Conservation (phyloP, 345 rosid species). For the Pistacia atlantica region DNA sequence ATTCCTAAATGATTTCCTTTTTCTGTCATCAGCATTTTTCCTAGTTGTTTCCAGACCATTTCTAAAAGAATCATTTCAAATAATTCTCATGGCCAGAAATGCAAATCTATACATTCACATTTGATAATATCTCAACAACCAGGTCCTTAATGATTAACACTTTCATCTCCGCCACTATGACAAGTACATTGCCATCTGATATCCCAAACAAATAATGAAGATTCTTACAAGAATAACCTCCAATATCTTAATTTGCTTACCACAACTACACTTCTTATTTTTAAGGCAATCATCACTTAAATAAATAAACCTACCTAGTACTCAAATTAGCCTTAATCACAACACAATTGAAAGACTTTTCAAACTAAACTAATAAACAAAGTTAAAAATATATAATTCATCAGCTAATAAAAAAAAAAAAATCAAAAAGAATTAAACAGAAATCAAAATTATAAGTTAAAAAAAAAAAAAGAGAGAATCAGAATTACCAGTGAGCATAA, state of each 20-base stretch:
- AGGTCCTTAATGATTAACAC: neutral
- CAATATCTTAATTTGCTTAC: neutral
- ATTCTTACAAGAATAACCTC: neutral
- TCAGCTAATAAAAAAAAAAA: neutral
- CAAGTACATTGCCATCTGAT: neutral
- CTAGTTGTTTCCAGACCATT: neutral
- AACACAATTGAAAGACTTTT: neutral
- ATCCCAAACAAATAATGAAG: neutral
- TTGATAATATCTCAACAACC: neutral
- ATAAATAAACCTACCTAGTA: neutral
- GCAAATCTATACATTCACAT: neutral
- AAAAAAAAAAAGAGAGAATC: neutral
- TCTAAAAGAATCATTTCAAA: neutral
- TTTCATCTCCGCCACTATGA: neutral
- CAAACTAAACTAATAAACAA: neutral
- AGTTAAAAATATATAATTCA: neutral
- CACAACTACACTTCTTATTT: neutral
- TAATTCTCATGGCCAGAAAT: neutral
- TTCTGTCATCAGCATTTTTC: neutral
- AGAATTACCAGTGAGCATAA: conserved; percentile 68
- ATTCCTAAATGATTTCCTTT: too few species aligned
- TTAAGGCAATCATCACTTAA: neutral
- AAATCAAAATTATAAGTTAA: neutral
- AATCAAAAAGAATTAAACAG: neutral
- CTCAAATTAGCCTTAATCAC: neutral